These are phyloP conservation scores for Ganoderma lucidum DNA, from an alignment of 1,284 basidiomycete genomes.

Conservation along the genomic window DNA sequence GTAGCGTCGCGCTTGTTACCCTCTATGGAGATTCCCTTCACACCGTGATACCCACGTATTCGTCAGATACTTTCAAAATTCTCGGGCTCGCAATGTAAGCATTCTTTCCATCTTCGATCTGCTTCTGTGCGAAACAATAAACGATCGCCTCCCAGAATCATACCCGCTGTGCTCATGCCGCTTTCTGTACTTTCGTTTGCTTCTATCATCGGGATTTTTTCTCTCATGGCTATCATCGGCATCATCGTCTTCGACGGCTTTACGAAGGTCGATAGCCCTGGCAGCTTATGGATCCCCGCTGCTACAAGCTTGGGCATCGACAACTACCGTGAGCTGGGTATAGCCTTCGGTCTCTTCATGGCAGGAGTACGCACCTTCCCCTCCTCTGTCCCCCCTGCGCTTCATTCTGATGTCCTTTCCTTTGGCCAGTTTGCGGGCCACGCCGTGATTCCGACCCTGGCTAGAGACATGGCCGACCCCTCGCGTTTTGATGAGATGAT, in stretches of 20 bases:
- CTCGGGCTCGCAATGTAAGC: slow-evolving; percentile 77
- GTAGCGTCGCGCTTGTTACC: slow-evolving; percentile 84
- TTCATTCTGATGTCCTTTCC: neutral
- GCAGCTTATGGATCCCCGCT: slow-evolving; percentile 82
- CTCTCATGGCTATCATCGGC: slow-evolving; percentile 78
- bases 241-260: slow-evolving; percentile 90
- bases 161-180: slow-evolving; percentile 87
- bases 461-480: slow-evolving; percentile 90
- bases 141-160: slow-evolving; percentile 55
- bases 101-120: neutral
- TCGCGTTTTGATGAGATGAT: slow-evolving; percentile 85
- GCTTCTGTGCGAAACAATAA: neutral
- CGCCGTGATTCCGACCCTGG: slow-evolving; percentile 91
- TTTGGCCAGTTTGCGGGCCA: slow-evolving; percentile 86
- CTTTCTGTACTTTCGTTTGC: slow-evolving; percentile 86
- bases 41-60: slow-evolving; percentile 71
- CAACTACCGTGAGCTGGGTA: slow-evolving; percentile 66
- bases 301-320: slow-evolving; percentile 72
- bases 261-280: slow-evolving; percentile 80
- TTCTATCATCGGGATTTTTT: slow-evolving; percentile 85
- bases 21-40: slow-evolving; percentile 88
- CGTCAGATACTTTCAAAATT: slow-evolving; percentile 79
- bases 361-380: slow-evolving; percentile 73
- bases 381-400: neutral
- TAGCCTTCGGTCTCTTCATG: slow-evolving; percentile 92